Conservation (phyloP, 192 early-diverging fungal genomes). For the Fimicolochytrium jonesii region DNA sequence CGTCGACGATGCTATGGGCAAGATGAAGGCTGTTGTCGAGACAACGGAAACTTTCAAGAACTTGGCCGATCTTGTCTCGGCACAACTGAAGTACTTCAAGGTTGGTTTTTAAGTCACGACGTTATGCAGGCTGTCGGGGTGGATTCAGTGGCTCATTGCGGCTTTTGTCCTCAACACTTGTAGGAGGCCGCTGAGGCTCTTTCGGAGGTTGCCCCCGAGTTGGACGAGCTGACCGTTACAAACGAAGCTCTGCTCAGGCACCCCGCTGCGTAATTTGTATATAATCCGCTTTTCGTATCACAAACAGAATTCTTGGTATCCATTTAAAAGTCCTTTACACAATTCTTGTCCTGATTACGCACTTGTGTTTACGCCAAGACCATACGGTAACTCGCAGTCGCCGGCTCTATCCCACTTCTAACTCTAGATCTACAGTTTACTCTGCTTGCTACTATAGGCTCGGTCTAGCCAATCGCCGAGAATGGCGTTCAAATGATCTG, state of each 20-base stretch:
- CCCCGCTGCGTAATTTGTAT: conserved; percentile 22
- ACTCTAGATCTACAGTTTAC: background rate
- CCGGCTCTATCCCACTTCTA: background rate
- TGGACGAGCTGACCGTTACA: conserved; percentile 92
- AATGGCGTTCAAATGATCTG: conserved; percentile 5
- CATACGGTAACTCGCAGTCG: background rate
- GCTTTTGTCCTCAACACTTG: too few relatives aligned
- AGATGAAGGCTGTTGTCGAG: conserved; percentile 91
- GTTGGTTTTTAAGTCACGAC: too few relatives aligned
- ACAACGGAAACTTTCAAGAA: conserved; percentile 79
- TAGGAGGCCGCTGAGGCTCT: conserved; percentile 38
- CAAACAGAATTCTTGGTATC: background rate
- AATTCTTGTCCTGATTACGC: background rate
- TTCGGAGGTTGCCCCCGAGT: conserved; percentile 63
- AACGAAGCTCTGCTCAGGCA: conserved; percentile 86
- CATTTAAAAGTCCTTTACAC: background rate
- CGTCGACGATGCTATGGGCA: conserved; percentile 89
- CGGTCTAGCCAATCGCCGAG: conserved; percentile 9
- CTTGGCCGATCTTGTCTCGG: conserved; percentile 79
- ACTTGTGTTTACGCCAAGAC: background rate
- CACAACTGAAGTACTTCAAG: conserved; percentile 84
- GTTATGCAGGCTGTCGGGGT: too few relatives aligned
- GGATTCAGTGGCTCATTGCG: too few relatives aligned
- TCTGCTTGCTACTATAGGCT: background rate
- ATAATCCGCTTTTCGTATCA: background rate